These are phyloP conservation scores for Piper betle DNA, from an alignment of 164 flowering plant species.

Conservation along the genomic window DNA sequence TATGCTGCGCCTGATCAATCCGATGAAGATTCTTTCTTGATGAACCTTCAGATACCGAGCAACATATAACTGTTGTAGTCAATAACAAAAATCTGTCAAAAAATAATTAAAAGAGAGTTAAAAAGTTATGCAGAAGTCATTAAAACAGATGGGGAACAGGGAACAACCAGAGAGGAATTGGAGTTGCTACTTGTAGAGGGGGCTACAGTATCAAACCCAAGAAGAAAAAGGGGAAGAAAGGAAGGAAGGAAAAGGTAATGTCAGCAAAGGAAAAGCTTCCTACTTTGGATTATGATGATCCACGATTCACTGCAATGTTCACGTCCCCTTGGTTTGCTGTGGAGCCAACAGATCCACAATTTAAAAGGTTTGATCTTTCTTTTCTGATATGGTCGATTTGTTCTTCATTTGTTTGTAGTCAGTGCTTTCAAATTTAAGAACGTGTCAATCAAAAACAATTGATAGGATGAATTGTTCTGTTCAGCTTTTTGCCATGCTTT, in stretches of 20 bases:
- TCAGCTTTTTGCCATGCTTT: neutral
- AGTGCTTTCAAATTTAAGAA: too few species aligned
- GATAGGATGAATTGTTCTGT: neutral
- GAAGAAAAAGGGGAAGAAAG: conserved; percentile 42
- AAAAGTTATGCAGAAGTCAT: neutral
- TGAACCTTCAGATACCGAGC: conserved; percentile 26
- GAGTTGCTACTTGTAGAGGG: conserved; percentile 79
- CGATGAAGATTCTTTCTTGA: conserved; percentile 63
- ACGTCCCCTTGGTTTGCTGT: conserved; percentile 50
- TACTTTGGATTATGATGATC: conserved; percentile 37
- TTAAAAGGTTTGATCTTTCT: conserved; percentile 42
- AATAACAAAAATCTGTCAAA: conserved; percentile 2
- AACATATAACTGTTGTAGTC: conserved; percentile 8
- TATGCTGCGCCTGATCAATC: conserved; percentile 27
- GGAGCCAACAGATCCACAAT: conserved; percentile 92
- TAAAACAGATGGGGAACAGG: conserved; percentile 33
- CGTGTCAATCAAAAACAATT: neutral
- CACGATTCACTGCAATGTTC: conserved; percentile 55
- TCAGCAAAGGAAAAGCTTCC: conserved; percentile 56
- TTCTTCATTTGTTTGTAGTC: too few species aligned
- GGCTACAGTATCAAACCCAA: conserved; percentile 71
- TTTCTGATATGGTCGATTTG: neutral
- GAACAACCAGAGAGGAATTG: conserved; percentile 71
- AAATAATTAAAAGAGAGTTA: conserved; percentile 1
- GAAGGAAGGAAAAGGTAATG: conserved; percentile 24